Evolutionary conservation across 495 filamentous ascomycete genomes (phyloP).

Genomic region (Collariella sp.): DNA sequence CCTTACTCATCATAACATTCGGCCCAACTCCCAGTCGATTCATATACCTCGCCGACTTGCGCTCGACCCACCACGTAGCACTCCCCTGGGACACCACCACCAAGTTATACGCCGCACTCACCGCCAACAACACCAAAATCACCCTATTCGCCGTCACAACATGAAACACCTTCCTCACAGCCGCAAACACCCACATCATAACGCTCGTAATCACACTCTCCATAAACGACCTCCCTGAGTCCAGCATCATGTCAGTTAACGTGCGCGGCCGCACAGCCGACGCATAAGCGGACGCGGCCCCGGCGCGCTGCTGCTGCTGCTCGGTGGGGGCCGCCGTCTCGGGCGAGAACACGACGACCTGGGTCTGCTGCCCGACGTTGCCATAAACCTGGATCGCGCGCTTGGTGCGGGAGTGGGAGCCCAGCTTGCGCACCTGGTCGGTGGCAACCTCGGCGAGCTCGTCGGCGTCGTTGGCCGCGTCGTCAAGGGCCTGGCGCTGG

Average conservation of each 20-base stretch:
- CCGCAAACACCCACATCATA: constrained; percentile 63
- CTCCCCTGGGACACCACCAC: constrained; percentile 59
- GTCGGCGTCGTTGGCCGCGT: constrained; percentile 72
- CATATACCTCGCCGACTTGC: constrained; percentile 73
- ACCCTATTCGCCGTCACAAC: constrained; percentile 66
- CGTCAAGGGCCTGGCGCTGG: constrained; percentile 68
- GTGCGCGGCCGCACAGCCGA: constrained; percentile 58
- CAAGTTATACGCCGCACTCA: constrained; percentile 62
- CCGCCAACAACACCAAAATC: constrained; percentile 55
- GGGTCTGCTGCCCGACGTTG: constrained; percentile 64
- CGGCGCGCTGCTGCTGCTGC: constrained; percentile 28
- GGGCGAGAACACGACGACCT: constrained; percentile 55
- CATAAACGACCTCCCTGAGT: constrained; percentile 56
- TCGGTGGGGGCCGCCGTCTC: constrained; percentile 26
- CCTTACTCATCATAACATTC: constrained; percentile 70
- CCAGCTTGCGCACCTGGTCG: constrained; percentile 77
- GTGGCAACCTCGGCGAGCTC: constrained; percentile 78
- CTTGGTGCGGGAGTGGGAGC: constrained; percentile 75
- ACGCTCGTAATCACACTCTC: constrained; percentile 63
- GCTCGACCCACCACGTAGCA: constrained; percentile 77
- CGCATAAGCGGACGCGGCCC: no score
- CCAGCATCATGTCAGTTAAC: constrained; percentile 58
- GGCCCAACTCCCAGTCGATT: constrained; percentile 66
- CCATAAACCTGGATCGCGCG: constrained; percentile 89
- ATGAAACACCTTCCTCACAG: constrained; percentile 55